Evolutionary conservation across 2,329 filamentous ascomycete species (phyloP).

Genomic region (Phialophora tarda): DNA sequence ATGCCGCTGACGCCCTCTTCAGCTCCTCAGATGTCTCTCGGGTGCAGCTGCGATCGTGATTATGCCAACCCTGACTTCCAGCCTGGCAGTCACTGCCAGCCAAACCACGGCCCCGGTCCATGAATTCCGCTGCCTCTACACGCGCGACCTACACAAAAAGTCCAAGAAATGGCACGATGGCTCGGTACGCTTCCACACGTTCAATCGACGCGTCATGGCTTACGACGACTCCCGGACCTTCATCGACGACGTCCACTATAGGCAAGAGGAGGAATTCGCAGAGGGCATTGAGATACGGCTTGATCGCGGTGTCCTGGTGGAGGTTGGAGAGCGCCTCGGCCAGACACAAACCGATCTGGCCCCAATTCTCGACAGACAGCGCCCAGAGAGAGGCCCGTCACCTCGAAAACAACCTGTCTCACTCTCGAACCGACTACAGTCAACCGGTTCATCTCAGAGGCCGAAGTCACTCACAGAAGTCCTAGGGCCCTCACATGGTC

Average conservation of each 20-base stretch:
- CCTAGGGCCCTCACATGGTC: slow-evolving; percentile 68
- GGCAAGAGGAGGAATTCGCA: slow-evolving; percentile 68
- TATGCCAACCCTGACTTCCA: slow-evolving; percentile 32
- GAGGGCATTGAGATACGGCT: slow-evolving; percentile 83
- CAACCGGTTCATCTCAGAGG: slow-evolving; percentile 54
- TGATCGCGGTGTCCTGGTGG: slow-evolving; percentile 77
- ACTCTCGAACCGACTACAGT: slow-evolving; percentile 45
- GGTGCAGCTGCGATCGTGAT: slow-evolving; percentile 17
- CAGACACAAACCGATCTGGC: slow-evolving; percentile 77
- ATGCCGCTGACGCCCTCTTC: slow-evolving; percentile 28
- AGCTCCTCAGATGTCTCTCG: slow-evolving; percentile 3
- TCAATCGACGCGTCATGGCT: slow-evolving; percentile 90
- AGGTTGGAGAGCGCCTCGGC: slow-evolving; percentile 78
- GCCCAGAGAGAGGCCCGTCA: slow-evolving; percentile 36
- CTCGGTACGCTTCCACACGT: slow-evolving; percentile 81
- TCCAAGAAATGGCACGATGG: slow-evolving; percentile 96
- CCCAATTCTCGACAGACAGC: slow-evolving; percentile 72
- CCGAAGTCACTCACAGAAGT: slow-evolving; percentile 67
- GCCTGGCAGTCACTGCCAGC: slow-evolving; percentile 53
- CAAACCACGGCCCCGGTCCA: slow-evolving; percentile 75
- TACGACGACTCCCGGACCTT: slow-evolving; percentile 81
- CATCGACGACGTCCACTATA: slow-evolving; percentile 85
- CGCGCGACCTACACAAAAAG: slow-evolving; percentile 82
- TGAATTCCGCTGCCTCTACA: slow-evolving; percentile 86
- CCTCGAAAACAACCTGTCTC: slow-evolving; percentile 42